Evolutionary conservation across 2,329 filamentous ascomycete genomes (phyloP), one percentile per base, ranked within the genome.

Genomic region (Calonectria multiphialidica): DNA sequence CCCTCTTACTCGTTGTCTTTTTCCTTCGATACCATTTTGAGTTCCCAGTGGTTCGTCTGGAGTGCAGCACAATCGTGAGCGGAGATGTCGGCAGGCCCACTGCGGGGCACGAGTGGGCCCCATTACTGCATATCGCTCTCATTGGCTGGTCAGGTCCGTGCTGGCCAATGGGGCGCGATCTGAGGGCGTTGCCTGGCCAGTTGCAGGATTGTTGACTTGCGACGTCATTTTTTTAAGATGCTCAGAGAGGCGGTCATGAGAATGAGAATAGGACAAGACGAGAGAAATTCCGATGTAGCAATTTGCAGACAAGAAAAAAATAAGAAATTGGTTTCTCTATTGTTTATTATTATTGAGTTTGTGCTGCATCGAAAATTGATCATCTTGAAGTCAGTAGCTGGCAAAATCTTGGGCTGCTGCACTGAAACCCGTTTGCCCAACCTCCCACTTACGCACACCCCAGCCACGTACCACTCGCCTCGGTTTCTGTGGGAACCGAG

Each of bases 401-500:
- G 9, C 30, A 8, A 30, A 30, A 21, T 37, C 35, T 55, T 35
- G 70, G 45, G 57, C 28, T 25, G 64, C 61, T 49, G 67, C 66
- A 33, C 40, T 72, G 47, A 67, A 68, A 66, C 42, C 59, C 49
- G 65, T 61, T 50, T 49, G 57, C 66, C 77, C 71, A 75, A 75
- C 78, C 77, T 72, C 76, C 71, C 65, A 45, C 63, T 67, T 50
- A 45, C 30, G 45, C 59, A 71, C 68, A 67, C 71, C 79, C 78
- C 80, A 80, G 78, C 79, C 79, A 77, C 79, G 66, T 64, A 63
- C 61, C 75, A 78, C 76, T 66, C 42, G 65, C 69, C 61, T 71
- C 63, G 69, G 80, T 82, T 81, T 81, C 80, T 81, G 74, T 74
- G 75, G 78, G 76, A 81, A 81, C 79, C 73, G 72, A 66, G 66